A percentile compares a stretch with the other conserved stretches of the same genome.
phyloP scores from a whole-genome alignment of 2,329 filamentous ascomycete genomes.

The Beauveria scarabaeidicola region DNA sequence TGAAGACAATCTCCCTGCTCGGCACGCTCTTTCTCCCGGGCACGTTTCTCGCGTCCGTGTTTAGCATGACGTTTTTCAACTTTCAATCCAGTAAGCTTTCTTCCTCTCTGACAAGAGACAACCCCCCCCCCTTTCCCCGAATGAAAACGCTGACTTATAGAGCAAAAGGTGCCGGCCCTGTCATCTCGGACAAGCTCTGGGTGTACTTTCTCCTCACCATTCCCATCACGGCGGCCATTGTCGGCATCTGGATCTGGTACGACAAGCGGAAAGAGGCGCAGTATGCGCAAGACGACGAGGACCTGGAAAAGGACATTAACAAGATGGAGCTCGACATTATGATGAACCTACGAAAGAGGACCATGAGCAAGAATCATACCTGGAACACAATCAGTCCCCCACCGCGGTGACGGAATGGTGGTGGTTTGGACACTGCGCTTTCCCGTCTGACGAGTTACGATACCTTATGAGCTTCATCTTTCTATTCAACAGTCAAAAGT shows the following conservation, averaged over 20 bases:
- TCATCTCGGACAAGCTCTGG: conserved; percentile 48
- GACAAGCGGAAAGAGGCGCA: conserved; percentile 41
- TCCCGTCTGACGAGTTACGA: neutral
- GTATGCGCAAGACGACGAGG: conserved; percentile 40
- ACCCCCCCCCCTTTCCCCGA: neutral
- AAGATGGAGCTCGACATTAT: conserved; percentile 51
- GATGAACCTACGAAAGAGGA: conserved; percentile 45
- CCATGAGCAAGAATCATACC: conserved; percentile 47
- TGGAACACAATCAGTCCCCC: conserved; percentile 36
- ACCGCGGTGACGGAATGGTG: conserved; percentile 11
- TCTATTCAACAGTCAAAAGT: neutral
- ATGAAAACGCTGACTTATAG: neutral
- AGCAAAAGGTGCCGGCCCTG: conserved; percentile 24
- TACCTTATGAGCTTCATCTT: neutral
- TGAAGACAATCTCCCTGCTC: conserved; percentile 57
- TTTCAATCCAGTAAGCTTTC: conserved; percentile 38
- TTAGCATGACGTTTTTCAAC: conserved; percentile 60
- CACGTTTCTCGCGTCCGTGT: conserved; percentile 54
- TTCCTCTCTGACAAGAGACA: conserved; percentile 1
- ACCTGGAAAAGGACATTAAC: conserved; percentile 47
- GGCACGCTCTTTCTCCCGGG: conserved; percentile 56
- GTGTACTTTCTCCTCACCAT: conserved; percentile 55
- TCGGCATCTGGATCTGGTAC: conserved; percentile 46
- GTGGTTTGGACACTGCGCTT: neutral
- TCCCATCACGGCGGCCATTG: conserved; percentile 47